These are phyloP conservation scores for Ophiostoma sp. DNA, from an alignment of 2,329 filamentous ascomycete species.

Conservation along the genomic window DNA sequence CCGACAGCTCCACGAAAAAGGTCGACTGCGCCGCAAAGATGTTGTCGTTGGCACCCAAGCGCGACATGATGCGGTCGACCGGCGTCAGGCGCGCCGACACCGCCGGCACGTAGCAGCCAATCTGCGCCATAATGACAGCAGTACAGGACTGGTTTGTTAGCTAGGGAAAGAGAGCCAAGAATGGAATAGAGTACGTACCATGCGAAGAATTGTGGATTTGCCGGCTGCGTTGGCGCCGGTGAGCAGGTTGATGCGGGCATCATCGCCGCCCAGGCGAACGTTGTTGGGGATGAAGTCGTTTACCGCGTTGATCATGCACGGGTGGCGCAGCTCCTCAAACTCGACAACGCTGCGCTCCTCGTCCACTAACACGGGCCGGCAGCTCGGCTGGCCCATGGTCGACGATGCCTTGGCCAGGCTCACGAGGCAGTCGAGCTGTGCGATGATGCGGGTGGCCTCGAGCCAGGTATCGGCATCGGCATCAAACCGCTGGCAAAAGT, in stretches of 20 bases:
- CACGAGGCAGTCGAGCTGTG: constrained; percentile 91
- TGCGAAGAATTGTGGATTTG: constrained; percentile 91
- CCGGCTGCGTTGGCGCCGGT: constrained; percentile 96
- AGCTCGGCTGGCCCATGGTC: constrained; percentile 78
- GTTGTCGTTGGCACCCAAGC: constrained; percentile 94
- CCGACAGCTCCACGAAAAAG: constrained; percentile 94
- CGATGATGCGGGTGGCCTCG: constrained; percentile 79
- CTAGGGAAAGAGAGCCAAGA: too few species aligned
- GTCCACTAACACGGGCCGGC: constrained; percentile 81
- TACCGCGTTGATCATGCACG: constrained; percentile 84
- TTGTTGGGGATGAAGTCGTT: constrained; percentile 97
- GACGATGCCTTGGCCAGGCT: constrained; percentile 85
- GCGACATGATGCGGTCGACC: constrained; percentile 96
- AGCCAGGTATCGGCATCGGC: constrained; percentile 81
- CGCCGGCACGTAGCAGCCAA: constrained; percentile 88
- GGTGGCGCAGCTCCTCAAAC: constrained; percentile 86
- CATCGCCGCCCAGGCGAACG: constrained; percentile 73
- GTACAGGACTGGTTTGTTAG: constrained; percentile 62
- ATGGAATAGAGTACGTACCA: constrained; percentile 35
- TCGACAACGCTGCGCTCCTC: constrained; percentile 81
- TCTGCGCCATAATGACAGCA: constrained; percentile 94
- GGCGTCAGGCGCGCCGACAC: constrained; percentile 77
- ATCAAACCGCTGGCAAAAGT: constrained; percentile 85
- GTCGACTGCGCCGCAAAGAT: constrained; percentile 97
- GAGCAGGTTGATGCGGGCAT: constrained; percentile 79